phyloP scores from a whole-genome alignment of 345 rosid genomes.

The Salix exigua region DNA sequence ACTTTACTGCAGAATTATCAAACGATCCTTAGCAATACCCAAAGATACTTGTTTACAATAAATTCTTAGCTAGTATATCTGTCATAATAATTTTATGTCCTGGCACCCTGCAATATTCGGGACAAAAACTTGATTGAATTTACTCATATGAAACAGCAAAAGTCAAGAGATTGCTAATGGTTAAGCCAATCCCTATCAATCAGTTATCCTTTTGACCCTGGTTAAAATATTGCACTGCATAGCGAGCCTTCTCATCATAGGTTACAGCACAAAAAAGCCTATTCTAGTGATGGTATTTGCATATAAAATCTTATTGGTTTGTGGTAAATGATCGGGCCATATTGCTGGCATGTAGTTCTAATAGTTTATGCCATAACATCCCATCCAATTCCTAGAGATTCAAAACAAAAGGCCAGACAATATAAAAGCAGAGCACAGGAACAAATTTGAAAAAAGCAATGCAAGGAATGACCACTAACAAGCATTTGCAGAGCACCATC shows the following conservation, averaged over 20 bases:
- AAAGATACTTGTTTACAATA: neutral
- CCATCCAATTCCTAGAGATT: slow-evolving; percentile 4
- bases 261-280: neutral
- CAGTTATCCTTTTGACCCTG: neutral
- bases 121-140: neutral
- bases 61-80: neutral
- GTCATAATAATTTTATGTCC: neutral
- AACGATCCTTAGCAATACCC: neutral
- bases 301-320: neutral
- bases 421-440: slow-evolving; percentile 5
- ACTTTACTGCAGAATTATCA: neutral
- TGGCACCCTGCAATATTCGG: neutral
- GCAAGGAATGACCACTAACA: slow-evolving; percentile 58
- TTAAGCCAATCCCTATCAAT: neutral
- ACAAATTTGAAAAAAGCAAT: slow-evolving; percentile 14
- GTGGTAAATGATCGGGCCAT: neutral
- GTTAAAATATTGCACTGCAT: neutral
- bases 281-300: neutral
- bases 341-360: neutral
- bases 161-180: neutral
- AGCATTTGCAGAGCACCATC: slow-evolving; percentile 98
- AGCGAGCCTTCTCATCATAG: neutral
- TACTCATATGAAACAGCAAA: neutral
- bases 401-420: neutral
- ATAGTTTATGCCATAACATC: neutral